Evolutionary conservation across 2,329 filamentous ascomycete genomes (phyloP), one percentile per base, ranked within the genome.

Genomic region (Nemania serpens): DNA sequence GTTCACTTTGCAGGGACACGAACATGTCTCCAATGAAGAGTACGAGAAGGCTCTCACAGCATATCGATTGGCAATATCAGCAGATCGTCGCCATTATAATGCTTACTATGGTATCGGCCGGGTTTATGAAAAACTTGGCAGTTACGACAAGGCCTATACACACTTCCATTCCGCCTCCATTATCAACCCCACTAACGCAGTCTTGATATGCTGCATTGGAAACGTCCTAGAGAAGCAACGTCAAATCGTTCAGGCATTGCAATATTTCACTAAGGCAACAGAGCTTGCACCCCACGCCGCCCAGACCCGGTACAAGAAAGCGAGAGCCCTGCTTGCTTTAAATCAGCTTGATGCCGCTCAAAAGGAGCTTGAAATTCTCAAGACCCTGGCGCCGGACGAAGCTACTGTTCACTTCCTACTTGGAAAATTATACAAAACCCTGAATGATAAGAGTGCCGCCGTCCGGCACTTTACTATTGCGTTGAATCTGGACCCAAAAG

Each of bases 351-450:
- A 90, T 37, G 83, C 87, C 49, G 95, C 95, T 0, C 83, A 96
- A 65, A 83, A 84, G 25, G 95, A 99, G 74, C 81, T 99, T 56
- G 87, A 93, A 75, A 84, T 93, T n/a, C 78, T 99, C 61, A 95
- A 96, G 73, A 91, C 96, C 68, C 82, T 96, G 64, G 93, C 93
- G 5, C 94, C 95, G 0, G 93, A 99, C 71, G 94, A 98, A 75
- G 91, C 94, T 4, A 96, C 93, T 70, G 93, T 99, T 39, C 95
- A 97, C 78, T 99, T 97, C 79, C 80, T 97, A 64, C 86, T 99
- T 41, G 96, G 93, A 18, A 91, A 91, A 73, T 83, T 93, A 64
- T 92, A 93, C 77, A 90, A 90, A 75, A 83, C 81, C 57, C 81
- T 91, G 70, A 87, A 87, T 68, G 86, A 91, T 70, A 90, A 88